A percentile compares a stretch with the other conserved stretches of the same genome.
These are phyloP conservation scores for Manihot esculenta DNA, from an alignment of 441 rosid species.

Conservation along the genomic window DNA sequence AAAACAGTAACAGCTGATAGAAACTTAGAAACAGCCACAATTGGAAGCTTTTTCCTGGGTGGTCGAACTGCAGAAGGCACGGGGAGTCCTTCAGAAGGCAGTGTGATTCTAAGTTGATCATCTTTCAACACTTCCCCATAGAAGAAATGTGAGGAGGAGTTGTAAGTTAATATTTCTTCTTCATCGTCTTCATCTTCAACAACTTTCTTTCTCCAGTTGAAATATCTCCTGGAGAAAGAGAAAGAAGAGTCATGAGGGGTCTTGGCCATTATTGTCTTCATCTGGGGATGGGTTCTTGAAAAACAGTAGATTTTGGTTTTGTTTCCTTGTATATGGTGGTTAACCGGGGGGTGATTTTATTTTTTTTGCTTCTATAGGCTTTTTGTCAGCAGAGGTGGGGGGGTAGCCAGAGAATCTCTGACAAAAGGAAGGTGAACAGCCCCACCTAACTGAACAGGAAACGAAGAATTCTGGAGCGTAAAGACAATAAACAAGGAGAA, in stretches of 20 bases:
- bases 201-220: constrained; percentile 73
- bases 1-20: constrained; percentile 62
- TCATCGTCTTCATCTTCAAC: constrained; percentile 48
- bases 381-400: background rate
- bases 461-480: constrained; percentile 22
- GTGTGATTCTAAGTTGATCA: constrained; percentile 11
- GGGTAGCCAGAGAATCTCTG: constrained; percentile 30
- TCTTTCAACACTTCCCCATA: constrained; percentile 26
- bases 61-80: constrained; percentile 16
- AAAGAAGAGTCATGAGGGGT: constrained; percentile 55
- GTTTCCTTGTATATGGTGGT: constrained; percentile 23
- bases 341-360: constrained; percentile 19
- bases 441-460: constrained; percentile 51
- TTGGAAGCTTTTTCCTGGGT: constrained; percentile 52
- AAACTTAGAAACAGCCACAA: constrained; percentile 55
- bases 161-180: constrained; percentile 35
- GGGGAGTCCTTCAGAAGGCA: constrained; percentile 4
- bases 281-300: constrained; percentile 15
- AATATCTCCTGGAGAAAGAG: constrained; percentile 58
- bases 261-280: constrained; percentile 66
- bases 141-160: constrained; percentile 31
- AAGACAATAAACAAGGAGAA: constrained; percentile 22
- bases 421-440: constrained; percentile 59
- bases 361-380: background rate
- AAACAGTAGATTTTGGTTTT: constrained; percentile 26